Conservation (phyloP, 1,139 yeast species). For the Blastobotrys aristatus region DNA sequence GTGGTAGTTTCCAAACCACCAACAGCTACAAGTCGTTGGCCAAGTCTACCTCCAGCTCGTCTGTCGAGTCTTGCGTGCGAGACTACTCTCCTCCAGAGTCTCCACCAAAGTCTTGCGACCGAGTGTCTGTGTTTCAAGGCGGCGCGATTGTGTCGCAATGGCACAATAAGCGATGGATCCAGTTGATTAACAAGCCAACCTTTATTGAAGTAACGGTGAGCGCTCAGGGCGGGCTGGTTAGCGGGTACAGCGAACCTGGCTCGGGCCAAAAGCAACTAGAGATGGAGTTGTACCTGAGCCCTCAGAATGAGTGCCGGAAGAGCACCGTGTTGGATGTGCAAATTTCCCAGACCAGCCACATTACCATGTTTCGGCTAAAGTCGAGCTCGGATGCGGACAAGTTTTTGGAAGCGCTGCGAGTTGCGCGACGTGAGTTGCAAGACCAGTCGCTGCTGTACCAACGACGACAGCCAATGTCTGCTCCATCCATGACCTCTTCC, state of each 20-base stretch:
- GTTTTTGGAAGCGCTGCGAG: conserved; percentile 25
- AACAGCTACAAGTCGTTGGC: conserved; percentile 5
- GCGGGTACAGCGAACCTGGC: conserved; percentile 9
- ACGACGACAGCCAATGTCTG: conserved; percentile 7
- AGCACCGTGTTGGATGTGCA: conserved; percentile 32
- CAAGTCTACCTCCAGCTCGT: conserved; percentile 4
- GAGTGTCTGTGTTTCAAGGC: conserved; percentile 19
- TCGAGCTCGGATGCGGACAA: conserved; percentile 26
- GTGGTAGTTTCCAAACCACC: conserved; percentile 4
- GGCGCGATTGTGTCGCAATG: conserved; percentile 21
- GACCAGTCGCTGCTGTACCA: conserved; percentile 24
- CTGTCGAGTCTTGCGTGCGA: not conserved
- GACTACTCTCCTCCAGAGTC: conserved; percentile 9
- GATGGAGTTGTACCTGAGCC: conserved; percentile 18
- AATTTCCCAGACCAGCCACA: conserved; percentile 23
- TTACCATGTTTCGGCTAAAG: conserved; percentile 30
- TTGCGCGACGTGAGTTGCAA: conserved; percentile 23
- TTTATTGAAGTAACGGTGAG: conserved; percentile 21
- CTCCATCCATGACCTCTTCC: conserved; percentile 25
- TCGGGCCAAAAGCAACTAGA: not conserved
- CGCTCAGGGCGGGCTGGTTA: conserved; percentile 24
- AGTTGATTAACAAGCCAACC: conserved; percentile 16
- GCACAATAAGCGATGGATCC: conserved; percentile 22
- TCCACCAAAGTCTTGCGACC: conserved; percentile 1
- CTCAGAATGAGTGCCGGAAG: conserved; percentile 23